Base-by-base conservation (phyloP, 768 basidiomycete genomes). In the Podaxis pistillaris region DNA sequence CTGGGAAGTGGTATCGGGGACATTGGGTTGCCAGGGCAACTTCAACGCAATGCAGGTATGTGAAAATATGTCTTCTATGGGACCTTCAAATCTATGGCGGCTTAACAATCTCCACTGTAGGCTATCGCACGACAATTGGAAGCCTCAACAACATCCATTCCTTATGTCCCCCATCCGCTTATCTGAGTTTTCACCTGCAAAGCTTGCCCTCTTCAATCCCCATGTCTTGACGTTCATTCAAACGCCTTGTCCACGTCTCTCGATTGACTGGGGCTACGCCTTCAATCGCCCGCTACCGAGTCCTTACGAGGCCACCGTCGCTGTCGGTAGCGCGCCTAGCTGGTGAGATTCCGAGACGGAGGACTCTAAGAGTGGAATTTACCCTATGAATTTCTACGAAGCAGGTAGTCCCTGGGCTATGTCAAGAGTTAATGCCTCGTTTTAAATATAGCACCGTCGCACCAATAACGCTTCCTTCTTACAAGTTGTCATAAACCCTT, bases 191-290 rank as follows among this genome's bases (percentile, higher is more conserved):
- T 97, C 95, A 0, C 97, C 97, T 0, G 89, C 92, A 3, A 99
- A 98, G 71, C 83, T 98, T 36, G 81, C 91, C 4, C 79, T 98
- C 2, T 91, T 99, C 73, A 80, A 82, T 51, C 85, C 87, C 0
- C 85, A 94, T 64, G 83, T 98, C 67, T 88, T 92, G 1, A 87
- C 91, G 0, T 98, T 98, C 72, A 85, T 98, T 17, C 97, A 98
- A 72, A 99, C 97, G 1, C 93, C 95, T 0, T 98, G 97, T 73
- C 97, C 97, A 3, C 86, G 97, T 26, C 78, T 98, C 58, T 95
- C 93, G 17, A 98, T 98, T 62, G 97, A 99, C 71, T 99, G 97
- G 97, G 97, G 97, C 3, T 96, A 96, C 70, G 97, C 96, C 0
- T 98, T 99, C 76, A 80, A 89, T 60, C 79, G 83, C 19, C 97